A percentile compares a stretch with the other conserved stretches of the same genome.
Conservation (phyloP, 75 land plant genomes). For the Cupressus sempervirens region DNA sequence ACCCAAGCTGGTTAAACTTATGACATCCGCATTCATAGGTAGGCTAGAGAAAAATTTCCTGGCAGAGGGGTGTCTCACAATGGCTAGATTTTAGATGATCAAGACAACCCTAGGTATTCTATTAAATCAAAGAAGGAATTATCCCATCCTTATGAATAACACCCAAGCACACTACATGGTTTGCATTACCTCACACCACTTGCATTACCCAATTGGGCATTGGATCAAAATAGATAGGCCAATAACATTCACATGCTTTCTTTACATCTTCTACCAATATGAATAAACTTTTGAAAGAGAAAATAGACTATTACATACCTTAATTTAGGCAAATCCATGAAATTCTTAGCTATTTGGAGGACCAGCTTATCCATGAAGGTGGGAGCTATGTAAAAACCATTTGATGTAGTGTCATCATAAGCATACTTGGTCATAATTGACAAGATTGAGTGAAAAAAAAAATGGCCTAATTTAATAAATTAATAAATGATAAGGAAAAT, state of each 20-base stretch:
- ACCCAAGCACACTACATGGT: no score
- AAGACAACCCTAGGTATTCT: no score
- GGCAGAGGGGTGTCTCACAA: background rate
- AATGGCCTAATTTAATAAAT: background rate
- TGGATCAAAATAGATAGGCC: background rate
- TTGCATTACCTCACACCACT: no score
- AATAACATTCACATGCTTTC: background rate
- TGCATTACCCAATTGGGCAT: background rate
- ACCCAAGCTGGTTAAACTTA: background rate
- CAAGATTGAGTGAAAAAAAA: background rate
- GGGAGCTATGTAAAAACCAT: constrained; percentile 87
- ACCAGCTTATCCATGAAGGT: constrained; percentile 97
- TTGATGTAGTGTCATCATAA: constrained; percentile 73
- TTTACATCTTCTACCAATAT: background rate
- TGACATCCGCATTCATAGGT: background rate
- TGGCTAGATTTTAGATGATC: no score
- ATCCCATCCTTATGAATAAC: no score
- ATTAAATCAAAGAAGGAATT: no score
- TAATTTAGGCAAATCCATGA: constrained; percentile 85
- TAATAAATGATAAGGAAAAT: background rate
- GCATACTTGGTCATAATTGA: constrained; percentile 28
- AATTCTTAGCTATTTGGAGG: constrained; percentile 87
- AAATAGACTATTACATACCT: constrained; percentile 27
- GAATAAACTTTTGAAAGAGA: background rate
- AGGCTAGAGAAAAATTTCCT: background rate